These are phyloP conservation scores for Colletotrichum acutatum DNA, from an alignment of 2,329 filamentous ascomycete genomes.

Conservation along the genomic window DNA sequence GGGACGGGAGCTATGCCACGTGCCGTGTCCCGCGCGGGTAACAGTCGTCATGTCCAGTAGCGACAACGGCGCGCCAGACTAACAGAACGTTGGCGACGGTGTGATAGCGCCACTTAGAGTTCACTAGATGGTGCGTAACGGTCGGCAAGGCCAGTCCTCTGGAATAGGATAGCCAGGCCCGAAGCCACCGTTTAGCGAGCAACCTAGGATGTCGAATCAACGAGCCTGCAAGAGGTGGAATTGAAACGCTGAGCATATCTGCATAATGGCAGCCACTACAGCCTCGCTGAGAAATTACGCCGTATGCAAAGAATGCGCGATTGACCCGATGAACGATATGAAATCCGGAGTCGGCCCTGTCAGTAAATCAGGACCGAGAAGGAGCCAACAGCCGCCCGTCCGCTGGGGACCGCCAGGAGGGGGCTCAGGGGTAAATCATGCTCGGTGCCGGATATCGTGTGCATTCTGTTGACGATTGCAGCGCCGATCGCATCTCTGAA, in stretches of 20 bases:
- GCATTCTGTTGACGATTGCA: not conserved
- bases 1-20: conserved; percentile 19
- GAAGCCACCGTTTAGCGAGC: not conserved
- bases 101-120: conserved; percentile 13
- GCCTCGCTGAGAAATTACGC: not conserved
- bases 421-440: not conserved
- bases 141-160: conserved; percentile 11
- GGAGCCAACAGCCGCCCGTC: not conserved
- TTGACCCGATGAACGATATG: too few relatives aligned
- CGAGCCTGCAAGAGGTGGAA: not conserved
- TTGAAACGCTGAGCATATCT: not conserved
- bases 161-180: conserved; percentile 1
- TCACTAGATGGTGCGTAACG: conserved; percentile 15
- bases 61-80: conserved; percentile 15
- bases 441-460: not conserved
- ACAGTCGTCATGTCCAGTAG: conserved; percentile 1
- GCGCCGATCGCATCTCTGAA: conserved; percentile 11
- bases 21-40: conserved; percentile 18
- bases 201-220: conserved; percentile 5
- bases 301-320: not conserved
- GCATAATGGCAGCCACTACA: not conserved
- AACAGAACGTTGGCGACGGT: conserved; percentile 20
- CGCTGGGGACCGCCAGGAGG: not conserved
- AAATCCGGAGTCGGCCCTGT: not conserved
- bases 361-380: not conserved